Conservation (phyloP, 2,329 filamentous ascomycete species). For the Stemphylium lycopersici region DNA sequence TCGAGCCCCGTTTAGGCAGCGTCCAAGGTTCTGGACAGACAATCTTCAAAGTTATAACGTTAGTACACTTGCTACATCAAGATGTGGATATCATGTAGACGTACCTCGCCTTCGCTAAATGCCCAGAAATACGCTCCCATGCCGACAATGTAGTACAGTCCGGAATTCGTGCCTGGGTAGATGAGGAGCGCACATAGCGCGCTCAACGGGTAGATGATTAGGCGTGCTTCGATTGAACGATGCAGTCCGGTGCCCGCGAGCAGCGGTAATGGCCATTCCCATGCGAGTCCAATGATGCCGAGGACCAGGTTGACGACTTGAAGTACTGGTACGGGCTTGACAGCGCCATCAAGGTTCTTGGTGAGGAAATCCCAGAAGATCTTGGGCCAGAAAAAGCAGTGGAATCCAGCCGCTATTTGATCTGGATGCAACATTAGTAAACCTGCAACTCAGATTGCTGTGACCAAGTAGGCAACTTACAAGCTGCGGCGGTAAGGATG, state of each 20-base stretch:
- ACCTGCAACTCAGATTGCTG: background rate
- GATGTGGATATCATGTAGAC: constrained; percentile 40
- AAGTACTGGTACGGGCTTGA: constrained; percentile 85
- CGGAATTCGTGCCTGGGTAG: constrained; percentile 92
- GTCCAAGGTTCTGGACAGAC: constrained; percentile 59
- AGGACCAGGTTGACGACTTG: constrained; percentile 89
- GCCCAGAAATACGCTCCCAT: constrained; percentile 94
- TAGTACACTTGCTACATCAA: constrained; percentile 9
- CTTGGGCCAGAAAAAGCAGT: constrained; percentile 98
- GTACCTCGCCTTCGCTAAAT: constrained; percentile 94
- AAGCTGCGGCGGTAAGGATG: constrained; percentile 79
- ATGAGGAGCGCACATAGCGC: constrained; percentile 76
- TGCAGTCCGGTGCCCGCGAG: constrained; percentile 81
- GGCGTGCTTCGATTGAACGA: constrained; percentile 82
- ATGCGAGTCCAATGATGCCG: constrained; percentile 77
- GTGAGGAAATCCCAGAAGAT: constrained; percentile 98
- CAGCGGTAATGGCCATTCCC: constrained; percentile 85
- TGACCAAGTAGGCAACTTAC: constrained; percentile 56
- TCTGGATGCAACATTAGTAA: constrained; percentile 59
- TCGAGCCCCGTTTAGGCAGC: constrained; percentile 53
- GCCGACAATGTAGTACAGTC: constrained; percentile 87
- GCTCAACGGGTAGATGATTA: constrained; percentile 81
- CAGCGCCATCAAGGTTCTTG: constrained; percentile 82
- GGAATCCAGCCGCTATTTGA: constrained; percentile 81
- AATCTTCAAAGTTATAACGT: constrained; percentile 40